Evolutionary conservation across 345 rosid genomes (phyloP), one percentile per base, ranked within the genome.

Genomic region (Kandelia obovata): DNA sequence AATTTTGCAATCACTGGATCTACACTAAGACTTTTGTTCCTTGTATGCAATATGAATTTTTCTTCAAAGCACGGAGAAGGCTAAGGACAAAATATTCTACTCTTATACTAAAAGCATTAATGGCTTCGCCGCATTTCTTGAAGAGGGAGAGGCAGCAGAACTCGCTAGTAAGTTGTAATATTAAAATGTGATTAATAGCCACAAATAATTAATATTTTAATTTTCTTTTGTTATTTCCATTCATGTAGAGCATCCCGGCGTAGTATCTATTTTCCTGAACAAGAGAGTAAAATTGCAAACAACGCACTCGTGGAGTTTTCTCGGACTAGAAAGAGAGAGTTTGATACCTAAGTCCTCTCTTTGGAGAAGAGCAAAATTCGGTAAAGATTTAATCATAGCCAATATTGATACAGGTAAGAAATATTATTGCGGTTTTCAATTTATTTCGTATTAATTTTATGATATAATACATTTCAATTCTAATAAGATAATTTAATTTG

Each of bases 301-400:
- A 0, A 90, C 96, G 61, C 78, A 66, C 8, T 86, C 96, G 34
- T 86, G 93, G 93, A 66, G 68, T 37, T 90, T 90, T 65, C 76
- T 88, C 65, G 79, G 84, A 31, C 71, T 87, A 49, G 85, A 77
- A 75, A 83, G 46, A 49, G 63, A 73, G 59, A 81, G 83, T 20
- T 39, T 65, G 5, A 52, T 85, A 66, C 84, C 74, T 30, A 10
- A 27, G 2, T 57, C 66, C n/a, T 86, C 91, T 1, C 58, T 83
- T 0, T 85, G 89, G 92, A 81, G 35, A 5, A 83, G 55, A 55
- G 77, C 88, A 1, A 71, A 71, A 27, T 89, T 68, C 46, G 92
- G 96, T 53, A 65, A 73, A 31, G 88, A 79, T 66, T 64, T 68
- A 28, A 90, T 90, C 71, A 86, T 90, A 10, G 91, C 73, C 7